Evolutionary conservation across 495 filamentous ascomycete species (phyloP).

Genomic region (Terfezia boudieri): DNA sequence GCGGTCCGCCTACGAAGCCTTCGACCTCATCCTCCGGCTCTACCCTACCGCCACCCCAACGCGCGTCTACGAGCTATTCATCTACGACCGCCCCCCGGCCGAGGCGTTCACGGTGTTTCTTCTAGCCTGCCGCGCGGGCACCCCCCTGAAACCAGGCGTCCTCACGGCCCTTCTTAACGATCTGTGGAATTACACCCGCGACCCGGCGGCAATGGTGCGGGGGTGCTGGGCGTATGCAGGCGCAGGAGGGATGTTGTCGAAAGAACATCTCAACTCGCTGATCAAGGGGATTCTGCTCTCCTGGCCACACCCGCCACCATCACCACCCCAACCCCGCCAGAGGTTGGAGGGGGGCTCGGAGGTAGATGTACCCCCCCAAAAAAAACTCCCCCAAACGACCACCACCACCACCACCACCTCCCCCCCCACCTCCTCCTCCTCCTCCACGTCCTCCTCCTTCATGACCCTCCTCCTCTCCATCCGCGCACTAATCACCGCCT

Average conservation of each 20-base stretch:
- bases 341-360: not conserved
- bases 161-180: constrained; percentile 14
- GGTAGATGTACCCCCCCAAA: not conserved
- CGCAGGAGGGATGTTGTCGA: constrained; percentile 18
- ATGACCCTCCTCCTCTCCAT: not conserved
- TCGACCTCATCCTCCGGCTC: constrained; percentile 26
- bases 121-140: constrained; percentile 25
- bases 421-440: not conserved
- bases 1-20: constrained; percentile 25
- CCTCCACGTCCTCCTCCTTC: too few species aligned
- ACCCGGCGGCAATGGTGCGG: constrained; percentile 18
- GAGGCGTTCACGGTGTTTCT: constrained; percentile 27
- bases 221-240: constrained; percentile 20
- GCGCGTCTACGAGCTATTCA: constrained; percentile 24
- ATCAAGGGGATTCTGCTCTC: constrained; percentile 11
- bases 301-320: not conserved
- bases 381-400: not conserved
- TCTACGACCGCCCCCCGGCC: constrained; percentile 23
- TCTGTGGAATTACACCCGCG: constrained; percentile 6
- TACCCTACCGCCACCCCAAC: constrained; percentile 22
- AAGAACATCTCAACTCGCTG: constrained; percentile 16
- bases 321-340: not conserved
- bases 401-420: not conserved
- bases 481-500: constrained; percentile 11
- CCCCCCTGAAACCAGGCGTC: constrained; percentile 11